Conservation (phyloP, 2,329 filamentous ascomycete genomes). For the Parafenestella ontariensis region DNA sequence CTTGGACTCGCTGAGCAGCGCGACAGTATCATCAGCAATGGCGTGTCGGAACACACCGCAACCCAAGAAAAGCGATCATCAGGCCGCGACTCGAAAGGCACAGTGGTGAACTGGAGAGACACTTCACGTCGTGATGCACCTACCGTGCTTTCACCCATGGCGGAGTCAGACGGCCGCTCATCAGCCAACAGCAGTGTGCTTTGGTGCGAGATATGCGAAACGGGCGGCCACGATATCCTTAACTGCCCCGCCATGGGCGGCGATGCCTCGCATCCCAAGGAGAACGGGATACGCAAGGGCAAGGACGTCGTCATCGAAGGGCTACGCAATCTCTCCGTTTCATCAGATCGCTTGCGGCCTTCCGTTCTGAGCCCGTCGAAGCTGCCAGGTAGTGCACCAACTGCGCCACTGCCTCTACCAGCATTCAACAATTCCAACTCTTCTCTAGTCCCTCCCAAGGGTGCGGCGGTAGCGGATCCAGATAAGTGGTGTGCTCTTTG, state of each 20-base stretch:
- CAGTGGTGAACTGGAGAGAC: conserved; percentile 64
- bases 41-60: conserved; percentile 57
- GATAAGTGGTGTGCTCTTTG: conserved; percentile 97
- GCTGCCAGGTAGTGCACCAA: conserved; percentile 44
- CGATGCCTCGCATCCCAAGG: conserved; percentile 54
- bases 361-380: conserved; percentile 41
- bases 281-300: conserved; percentile 28
- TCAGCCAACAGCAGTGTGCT: conserved; percentile 72
- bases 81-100: conserved; percentile 70
- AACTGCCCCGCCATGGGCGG: conserved; percentile 87
- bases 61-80: conserved; percentile 62
- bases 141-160: conserved; percentile 69
- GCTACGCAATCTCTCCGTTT: conserved; percentile 43
- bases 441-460: conserved; percentile 44
- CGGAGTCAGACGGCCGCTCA: conserved; percentile 66
- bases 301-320: conserved; percentile 44
- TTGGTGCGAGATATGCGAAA: conserved; percentile 97
- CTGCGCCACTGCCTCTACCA: conserved; percentile 45
- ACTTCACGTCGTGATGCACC: conserved; percentile 41
- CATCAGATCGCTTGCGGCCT: conserved; percentile 37
- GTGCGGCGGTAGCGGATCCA: conserved; percentile 62
- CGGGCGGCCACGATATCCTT: conserved; percentile 88
- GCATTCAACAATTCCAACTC: conserved; percentile 35
- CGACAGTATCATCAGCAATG: conserved; percentile 62
- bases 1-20: conserved; percentile 54